Conservation (phyloP, 805 yeast genomes). For the Candida piceae region DNA sequence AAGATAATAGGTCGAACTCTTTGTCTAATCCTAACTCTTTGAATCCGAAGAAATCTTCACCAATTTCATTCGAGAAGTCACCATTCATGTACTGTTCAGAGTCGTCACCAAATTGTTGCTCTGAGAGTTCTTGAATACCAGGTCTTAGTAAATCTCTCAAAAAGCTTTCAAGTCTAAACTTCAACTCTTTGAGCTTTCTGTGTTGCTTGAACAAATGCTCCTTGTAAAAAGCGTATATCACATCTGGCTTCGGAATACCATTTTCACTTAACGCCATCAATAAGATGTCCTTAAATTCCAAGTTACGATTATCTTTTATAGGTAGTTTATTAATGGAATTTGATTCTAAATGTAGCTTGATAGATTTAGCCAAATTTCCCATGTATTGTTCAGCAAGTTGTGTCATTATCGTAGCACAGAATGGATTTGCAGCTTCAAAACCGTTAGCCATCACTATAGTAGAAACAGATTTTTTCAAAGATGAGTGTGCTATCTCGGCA, state of each 20-base stretch:
- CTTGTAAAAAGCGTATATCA: conserved; percentile 64
- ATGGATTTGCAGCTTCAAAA: conserved; percentile 75
- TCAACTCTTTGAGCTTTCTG: conserved; percentile 62
- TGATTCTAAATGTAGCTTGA: conserved; percentile 69
- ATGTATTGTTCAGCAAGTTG: conserved; percentile 80
- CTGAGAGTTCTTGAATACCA: conserved; percentile 60
- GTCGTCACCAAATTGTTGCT: conserved; percentile 77
- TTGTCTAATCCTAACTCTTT: conserved; percentile 88
- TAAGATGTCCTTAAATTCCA: conserved; percentile 41
- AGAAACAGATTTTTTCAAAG: conserved; percentile 64
- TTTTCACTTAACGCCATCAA: conserved; percentile 69
- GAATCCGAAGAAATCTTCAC: conserved; percentile 98
- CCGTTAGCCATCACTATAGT: conserved; percentile 89
- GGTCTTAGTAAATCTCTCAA: conserved; percentile 83
- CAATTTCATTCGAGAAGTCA: conserved; percentile 87
- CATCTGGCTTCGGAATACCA: conserved; percentile 79
- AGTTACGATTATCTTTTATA: conserved; percentile 17
- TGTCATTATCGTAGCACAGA: conserved; percentile 73
- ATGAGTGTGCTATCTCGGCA: conserved; percentile 56
- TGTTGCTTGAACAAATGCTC: conserved; percentile 70
- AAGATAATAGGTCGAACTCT: conserved; percentile 79
- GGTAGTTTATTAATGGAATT: conserved; percentile 40
- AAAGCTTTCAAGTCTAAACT: conserved; percentile 59
- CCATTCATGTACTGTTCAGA: conserved; percentile 94
- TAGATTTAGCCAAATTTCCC: conserved; percentile 63